A percentile compares a stretch with the other conserved stretches of the same genome.
Evolutionary conservation across 495 filamentous ascomycete species (phyloP).

Genomic region (Penicillium antarcticum): DNA sequence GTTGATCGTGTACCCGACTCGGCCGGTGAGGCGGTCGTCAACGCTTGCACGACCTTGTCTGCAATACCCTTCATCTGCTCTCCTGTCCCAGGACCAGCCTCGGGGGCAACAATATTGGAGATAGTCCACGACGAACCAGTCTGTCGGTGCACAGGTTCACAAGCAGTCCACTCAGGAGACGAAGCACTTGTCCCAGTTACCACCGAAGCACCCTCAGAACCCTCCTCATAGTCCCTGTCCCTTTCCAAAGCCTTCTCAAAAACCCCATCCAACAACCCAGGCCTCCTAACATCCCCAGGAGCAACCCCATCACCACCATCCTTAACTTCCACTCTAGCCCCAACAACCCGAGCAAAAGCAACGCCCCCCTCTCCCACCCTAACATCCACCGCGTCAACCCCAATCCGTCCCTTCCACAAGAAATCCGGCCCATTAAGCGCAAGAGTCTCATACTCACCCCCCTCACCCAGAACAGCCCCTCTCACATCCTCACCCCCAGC

Average conservation of each 20-base stretch:
- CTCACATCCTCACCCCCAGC: conserved; percentile 45
- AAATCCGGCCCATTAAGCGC: conserved; percentile 72
- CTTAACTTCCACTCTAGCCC: conserved; percentile 57
- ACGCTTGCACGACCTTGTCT: conserved; percentile 29
- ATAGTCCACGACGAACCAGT: conserved; percentile 33
- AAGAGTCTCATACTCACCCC: conserved; percentile 95
- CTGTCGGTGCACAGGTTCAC: conserved; percentile 15
- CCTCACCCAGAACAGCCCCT: conserved; percentile 82
- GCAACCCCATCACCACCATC: conserved; percentile 29
- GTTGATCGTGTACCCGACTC: conserved; percentile 23
- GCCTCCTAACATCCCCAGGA: conserved; percentile 36
- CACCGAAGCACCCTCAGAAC: background rate
- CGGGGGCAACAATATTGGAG: conserved; percentile 42
- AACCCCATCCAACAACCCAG: conserved; percentile 41
- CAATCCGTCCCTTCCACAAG: conserved; percentile 70
- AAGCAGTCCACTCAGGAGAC: conserved; percentile 10
- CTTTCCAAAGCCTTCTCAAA: conserved; percentile 21
- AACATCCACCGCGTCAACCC: conserved; percentile 54
- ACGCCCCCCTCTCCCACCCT: conserved; percentile 68
- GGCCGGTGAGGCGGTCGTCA: conserved; percentile 16
- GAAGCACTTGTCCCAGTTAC: background rate
- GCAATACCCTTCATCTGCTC: conserved; percentile 47
- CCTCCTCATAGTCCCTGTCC: background rate
- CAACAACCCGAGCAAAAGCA: conserved; percentile 56
- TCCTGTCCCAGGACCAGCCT: conserved; percentile 32